These are phyloP conservation scores for Clavispora phyllophila DNA, from an alignment of 805 yeast species.

Conservation along the genomic window DNA sequence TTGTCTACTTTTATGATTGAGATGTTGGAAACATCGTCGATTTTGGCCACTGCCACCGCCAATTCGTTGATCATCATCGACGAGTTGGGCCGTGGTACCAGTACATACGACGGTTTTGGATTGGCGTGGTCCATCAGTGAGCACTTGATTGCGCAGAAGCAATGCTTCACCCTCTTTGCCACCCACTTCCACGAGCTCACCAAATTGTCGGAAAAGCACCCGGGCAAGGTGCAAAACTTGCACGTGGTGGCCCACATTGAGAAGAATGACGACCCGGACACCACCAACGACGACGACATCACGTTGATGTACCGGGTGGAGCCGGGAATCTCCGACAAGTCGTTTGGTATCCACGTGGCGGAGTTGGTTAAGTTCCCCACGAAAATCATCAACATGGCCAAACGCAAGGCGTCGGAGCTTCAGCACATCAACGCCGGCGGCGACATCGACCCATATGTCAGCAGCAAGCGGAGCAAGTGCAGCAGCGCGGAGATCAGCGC, in stretches of 20 bases:
- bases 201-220: conserved; percentile 57
- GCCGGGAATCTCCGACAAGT: conserved; percentile 91
- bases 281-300: conserved; percentile 52
- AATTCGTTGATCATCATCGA: conserved; percentile 85
- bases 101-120: conserved; percentile 92
- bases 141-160: conserved; percentile 63
- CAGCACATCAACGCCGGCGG: conserved; percentile 47
- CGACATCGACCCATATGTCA: conserved; percentile 36
- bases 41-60: conserved; percentile 70
- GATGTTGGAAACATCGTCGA: conserved; percentile 90
- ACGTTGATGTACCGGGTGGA: conserved; percentile 91
- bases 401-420: conserved; percentile 84
- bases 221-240: conserved; percentile 63
- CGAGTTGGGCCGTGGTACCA: conserved; percentile 92
- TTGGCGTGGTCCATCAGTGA: conserved; percentile 96
- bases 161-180: conserved; percentile 85
- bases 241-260: conserved; percentile 93
- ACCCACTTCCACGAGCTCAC: conserved; percentile 98
- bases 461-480: conserved; percentile 48
- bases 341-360: conserved; percentile 97
- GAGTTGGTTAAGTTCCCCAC: conserved; percentile 90
- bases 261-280: conserved; percentile 29
- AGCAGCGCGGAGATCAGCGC: conserved; percentile 44
- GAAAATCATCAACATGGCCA: conserved; percentile 91
- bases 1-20: conserved; percentile 96